Base-by-base conservation (phyloP, 208 protist species). In the Leptomonas seymouri region DNA sequence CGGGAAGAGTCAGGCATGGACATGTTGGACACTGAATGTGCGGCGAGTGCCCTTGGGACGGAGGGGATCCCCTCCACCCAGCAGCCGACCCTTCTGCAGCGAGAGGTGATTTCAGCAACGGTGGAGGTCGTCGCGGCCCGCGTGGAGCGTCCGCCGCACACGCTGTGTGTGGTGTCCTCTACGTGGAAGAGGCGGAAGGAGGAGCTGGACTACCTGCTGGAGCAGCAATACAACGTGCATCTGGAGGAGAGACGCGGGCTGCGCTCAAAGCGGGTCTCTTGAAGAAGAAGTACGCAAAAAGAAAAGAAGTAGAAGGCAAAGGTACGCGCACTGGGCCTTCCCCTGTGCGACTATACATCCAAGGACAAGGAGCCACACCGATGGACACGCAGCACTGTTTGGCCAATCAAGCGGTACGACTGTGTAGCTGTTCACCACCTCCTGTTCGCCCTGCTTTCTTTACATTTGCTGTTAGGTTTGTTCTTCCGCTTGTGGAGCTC, bases 151-250 rank as follows among this genome's bases (percentile, higher is more conserved):
- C 71, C 71, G 42, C 62, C 61, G 9, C 71, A 51, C 3, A 76
- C 61, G 21, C 41, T 76, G 36, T 76, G 61, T 44, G 63, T 78
- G 36, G 60, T 76, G 0, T 81, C 86, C 27, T 71, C 56, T 18
- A 66, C 54, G 25, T 93, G 85, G 81, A 66, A 68, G 46, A 71
- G 76, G 49, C 51, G 78, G 0, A 70, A 63, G 42, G 34, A 78
- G 51, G 83, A 87, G 66, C 57, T 91, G 15, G 58, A 51, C 36
- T 76, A 64, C 23, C 62, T 82, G 28, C 39, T 93, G 41, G 28
- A 63, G 57, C 60, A 88, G 55, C 73, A 85, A 42, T 91, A 89
- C 63, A 34, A 67, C 1, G 81, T 91, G 23, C 68, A 74, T 16
- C 42, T 88, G 12, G 76, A 76, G 9, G 53, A 85, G 36, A 78